These are phyloP conservation scores for Podila epigama DNA, from an alignment of 192 early-diverging fungal species.

Conservation along the genomic window DNA sequence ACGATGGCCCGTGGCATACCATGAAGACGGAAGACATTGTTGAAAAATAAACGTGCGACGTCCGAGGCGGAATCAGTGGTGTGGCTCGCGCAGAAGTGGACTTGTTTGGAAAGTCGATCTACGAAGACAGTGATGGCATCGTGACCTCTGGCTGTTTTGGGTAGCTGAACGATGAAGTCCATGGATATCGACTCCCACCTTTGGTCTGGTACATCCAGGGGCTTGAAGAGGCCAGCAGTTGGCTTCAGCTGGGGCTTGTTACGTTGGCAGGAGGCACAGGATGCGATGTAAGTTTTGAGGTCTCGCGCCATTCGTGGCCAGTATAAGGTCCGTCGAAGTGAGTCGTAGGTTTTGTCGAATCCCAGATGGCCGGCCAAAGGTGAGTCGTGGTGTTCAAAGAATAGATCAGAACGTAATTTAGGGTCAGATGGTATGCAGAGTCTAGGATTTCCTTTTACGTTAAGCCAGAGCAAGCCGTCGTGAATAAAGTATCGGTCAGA, in stretches of 20 bases:
- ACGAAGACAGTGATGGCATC: slow-evolving; percentile 56
- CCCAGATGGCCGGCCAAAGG: slow-evolving; percentile 40
- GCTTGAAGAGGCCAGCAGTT: neutral
- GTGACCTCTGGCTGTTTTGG: slow-evolving; percentile 11
- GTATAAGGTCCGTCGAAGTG: neutral
- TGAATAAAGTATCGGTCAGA: neutral
- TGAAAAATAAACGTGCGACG: slow-evolving; percentile 10
- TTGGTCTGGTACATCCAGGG: neutral
- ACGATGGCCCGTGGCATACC: slow-evolving; percentile 55
- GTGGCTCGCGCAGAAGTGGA: slow-evolving; percentile 19
- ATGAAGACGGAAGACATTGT: slow-evolving; percentile 31
- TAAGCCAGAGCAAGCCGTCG: slow-evolving; percentile 1
- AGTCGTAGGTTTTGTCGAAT: slow-evolving; percentile 21
- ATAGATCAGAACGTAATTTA: neutral
- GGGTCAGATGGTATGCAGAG: neutral
- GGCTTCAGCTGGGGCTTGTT: slow-evolving; percentile 20
- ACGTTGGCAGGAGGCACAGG: slow-evolving; percentile 22
- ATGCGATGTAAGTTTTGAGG: slow-evolving; percentile 5
- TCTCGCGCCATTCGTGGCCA: slow-evolving; percentile 13
- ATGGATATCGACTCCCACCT: slow-evolving; percentile 46
- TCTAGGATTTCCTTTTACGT: neutral
- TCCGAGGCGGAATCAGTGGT: slow-evolving; percentile 12
- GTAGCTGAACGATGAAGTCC: slow-evolving; percentile 46
- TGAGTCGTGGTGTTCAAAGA: slow-evolving; percentile 20
- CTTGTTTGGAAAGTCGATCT: slow-evolving; percentile 52